A percentile compares a stretch with the other conserved stretches of the same genome.
Evolutionary conservation across 352 stramenopile genomes (phyloP).

Genomic region (Globisporangium ultimum): DNA sequence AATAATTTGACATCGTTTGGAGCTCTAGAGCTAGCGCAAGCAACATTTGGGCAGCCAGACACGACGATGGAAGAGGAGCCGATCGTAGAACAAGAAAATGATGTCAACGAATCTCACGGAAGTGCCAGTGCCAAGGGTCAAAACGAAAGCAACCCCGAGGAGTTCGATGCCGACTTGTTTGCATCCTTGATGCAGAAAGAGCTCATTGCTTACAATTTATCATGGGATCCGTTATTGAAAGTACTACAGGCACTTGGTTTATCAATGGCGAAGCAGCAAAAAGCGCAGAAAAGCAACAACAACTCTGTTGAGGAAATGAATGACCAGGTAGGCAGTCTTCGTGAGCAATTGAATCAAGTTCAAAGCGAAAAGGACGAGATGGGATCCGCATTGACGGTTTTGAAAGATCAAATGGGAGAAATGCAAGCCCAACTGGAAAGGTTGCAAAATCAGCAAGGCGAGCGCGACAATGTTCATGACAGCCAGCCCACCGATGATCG

Average conservation of each 20-base stretch:
- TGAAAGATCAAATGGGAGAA: constrained; percentile 46
- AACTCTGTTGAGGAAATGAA: constrained; percentile 50
- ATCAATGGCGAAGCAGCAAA: constrained; percentile 56
- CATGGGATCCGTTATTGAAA: constrained; percentile 71
- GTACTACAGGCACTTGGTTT: constrained; percentile 51
- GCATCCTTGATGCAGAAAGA: constrained; percentile 59
- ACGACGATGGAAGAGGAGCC: constrained; percentile 14
- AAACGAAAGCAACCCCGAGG: constrained; percentile 14
- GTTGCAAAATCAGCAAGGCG: constrained; percentile 24
- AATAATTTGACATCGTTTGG: no score
- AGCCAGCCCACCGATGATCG: neutral
- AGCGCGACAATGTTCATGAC: constrained; percentile 14
- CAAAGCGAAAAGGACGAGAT: constrained; percentile 58
- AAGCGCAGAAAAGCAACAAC: constrained; percentile 39
- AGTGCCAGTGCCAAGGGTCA: constrained; percentile 5
- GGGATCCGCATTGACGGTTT: constrained; percentile 31
- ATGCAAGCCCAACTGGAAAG: constrained; percentile 45
- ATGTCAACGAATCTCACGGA: neutral
- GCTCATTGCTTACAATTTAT: constrained; percentile 66
- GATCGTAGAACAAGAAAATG: constrained; percentile 16
- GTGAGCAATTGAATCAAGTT: constrained; percentile 32
- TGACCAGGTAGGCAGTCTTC: constrained; percentile 40
- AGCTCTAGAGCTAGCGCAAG: no score
- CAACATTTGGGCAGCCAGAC: no score
- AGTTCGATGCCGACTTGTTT: constrained; percentile 48